Evolutionary conservation across 352 stramenopile species (phyloP), one percentile per base, ranked within the genome.

Genomic region (Pythium folliculosum): DNA sequence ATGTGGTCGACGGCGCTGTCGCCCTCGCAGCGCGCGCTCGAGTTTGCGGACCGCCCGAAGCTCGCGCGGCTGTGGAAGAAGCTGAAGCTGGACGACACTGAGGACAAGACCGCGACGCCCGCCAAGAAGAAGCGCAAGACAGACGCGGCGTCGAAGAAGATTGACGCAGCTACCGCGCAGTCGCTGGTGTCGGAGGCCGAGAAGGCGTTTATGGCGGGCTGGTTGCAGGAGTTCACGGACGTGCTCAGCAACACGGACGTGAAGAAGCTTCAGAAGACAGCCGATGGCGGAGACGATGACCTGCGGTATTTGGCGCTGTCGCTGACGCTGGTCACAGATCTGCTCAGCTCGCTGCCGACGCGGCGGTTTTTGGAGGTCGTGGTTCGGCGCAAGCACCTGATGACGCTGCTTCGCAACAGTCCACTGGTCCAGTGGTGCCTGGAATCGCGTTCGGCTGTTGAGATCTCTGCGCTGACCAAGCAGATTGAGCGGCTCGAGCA

Each of bases 261-360:
- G 23, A 77, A 70, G 13, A 55, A 51, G 45, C 48, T 40, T 14
- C 65, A 60, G 13, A 62, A 38, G 3, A 37, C 21, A 48, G 53
- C 38, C 21, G 22, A 27, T 3, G 65, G 69, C 4, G 37, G 47
- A 5, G 63, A 71, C 32, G 61, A 63, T 17, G 49, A 61, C 27
- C 50, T 77, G 10, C 56, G 54, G 43, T 95, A 87, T 52, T 44
- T 89, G 13, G 85, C 77, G 17, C 59, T 90, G 16, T 89, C 89
- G 44, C 59, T 98, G 60, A 84, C 85, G 49, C 73, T 97, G 38
- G 60, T 97, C 40, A 85, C 82, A 27, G 92, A 98, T 47, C 70
- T 98, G 10, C 75, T 98, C 53, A 81, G 68, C 25, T 89, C 97
- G 69, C 71, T 96, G 2, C 84, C 92, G n/a, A 98, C 94, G 22